Evolutionary conservation across 202 grass and related monocot genomes (phyloP).

Genomic region (Digitaria exilis): DNA sequence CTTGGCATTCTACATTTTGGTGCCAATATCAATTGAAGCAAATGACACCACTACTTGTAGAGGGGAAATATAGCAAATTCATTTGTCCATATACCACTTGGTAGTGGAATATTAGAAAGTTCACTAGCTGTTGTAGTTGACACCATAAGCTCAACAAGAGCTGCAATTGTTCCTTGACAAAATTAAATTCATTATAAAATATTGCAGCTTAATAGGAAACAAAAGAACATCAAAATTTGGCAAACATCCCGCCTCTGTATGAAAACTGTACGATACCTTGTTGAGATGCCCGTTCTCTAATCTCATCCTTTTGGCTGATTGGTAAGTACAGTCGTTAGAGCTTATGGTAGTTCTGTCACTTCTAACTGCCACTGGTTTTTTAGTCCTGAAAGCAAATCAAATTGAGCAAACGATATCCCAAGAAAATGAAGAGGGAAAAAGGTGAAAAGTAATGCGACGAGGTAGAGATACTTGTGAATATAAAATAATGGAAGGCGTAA

Average conservation of each 20-base stretch:
- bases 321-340: slow-evolving; percentile 62
- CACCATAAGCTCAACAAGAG: not conserved
- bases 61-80: not conserved
- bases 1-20: not conserved
- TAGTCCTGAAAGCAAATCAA: slow-evolving; percentile 53
- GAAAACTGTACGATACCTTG: slow-evolving; percentile 61
- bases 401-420: not conserved
- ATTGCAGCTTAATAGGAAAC: not conserved
- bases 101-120: not conserved
- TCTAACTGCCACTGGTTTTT: slow-evolving; percentile 51
- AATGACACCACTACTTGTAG: not conserved
- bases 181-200: not conserved
- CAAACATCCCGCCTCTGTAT: not conserved
- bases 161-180: not conserved
- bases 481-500: not conserved
- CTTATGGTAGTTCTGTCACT: slow-evolving; percentile 53
- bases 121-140: not conserved
- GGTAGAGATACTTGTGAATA: not conserved
- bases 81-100: not conserved
- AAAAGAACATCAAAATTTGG: slow-evolving; percentile 1
- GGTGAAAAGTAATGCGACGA: not conserved
- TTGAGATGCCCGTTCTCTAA: slow-evolving; percentile 83
- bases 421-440: slow-evolving; percentile 4
- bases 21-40: not conserved
- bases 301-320: slow-evolving; percentile 89